Evolutionary conservation across 1,139 yeast species (phyloP).

Genomic region (Suhomyces chickasaworum): DNA sequence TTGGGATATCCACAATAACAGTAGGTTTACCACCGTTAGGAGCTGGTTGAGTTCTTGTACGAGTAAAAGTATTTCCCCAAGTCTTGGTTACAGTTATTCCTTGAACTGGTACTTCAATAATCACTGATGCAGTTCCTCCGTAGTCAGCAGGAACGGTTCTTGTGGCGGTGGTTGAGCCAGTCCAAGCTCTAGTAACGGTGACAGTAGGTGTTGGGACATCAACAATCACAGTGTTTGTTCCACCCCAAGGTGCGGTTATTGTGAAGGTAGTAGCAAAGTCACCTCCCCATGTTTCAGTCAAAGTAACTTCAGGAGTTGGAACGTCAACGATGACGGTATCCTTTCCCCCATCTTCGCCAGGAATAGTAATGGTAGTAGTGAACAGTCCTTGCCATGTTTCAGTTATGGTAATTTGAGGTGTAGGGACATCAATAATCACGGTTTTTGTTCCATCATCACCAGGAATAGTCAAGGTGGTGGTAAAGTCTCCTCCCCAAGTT

Average conservation of each 20-base stretch:
- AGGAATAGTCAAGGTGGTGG: neutral
- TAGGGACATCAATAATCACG: neutral
- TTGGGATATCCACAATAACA: no score
- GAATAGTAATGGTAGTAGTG: neutral
- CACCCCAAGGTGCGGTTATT: neutral
- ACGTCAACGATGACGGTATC: neutral
- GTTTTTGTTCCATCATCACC: neutral
- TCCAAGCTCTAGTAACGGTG: neutral
- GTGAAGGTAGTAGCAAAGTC: neutral
- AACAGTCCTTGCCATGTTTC: neutral
- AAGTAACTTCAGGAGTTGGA: neutral
- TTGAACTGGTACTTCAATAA: neutral
- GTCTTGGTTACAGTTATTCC: neutral
- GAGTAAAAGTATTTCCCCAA: neutral
- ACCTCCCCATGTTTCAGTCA: neutral
- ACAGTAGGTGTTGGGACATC: neutral
- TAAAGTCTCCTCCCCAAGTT: neutral
- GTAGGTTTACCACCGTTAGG: no score
- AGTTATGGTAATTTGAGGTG: neutral
- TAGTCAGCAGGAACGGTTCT: neutral
- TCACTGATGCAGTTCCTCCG: neutral
- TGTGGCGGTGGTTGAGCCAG: neutral
- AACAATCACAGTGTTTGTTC: neutral
- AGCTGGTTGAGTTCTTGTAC: neutral
- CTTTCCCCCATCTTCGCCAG: neutral